Base-by-base conservation (phyloP, 106 monocot species). In the Hemerocallis citrina region DNA sequence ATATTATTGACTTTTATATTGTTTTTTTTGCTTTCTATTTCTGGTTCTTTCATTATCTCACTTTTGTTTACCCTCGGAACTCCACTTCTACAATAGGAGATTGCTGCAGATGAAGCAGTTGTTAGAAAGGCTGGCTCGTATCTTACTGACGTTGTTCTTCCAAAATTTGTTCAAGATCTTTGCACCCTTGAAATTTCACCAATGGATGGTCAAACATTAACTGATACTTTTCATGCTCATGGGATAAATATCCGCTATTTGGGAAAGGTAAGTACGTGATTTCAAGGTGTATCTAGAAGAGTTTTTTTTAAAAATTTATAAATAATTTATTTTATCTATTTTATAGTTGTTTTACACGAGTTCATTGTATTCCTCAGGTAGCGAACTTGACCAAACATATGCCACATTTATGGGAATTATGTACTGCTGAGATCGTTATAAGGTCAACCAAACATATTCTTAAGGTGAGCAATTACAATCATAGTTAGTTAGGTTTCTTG, bases 161-260 rank as follows among this genome's bases (percentile, higher is more conserved):
- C 85, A 28, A 98, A 92, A 63, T 92, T 92, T 80, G 82, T 88
- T 47, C 72, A 92, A 78, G 98, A 92, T 63, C 84, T 98, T 65
- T 92, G 81, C 41, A 63, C 74, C 32, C 85, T 98, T 62, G 98
- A 98, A 16, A 54, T 92, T 37, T 91, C 98, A 62, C 98, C 98
- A 15, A 88, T 98, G 98, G 98, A 98, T 88, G 98, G 98, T n/a
- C 84, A 88, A 64, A 85, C 92, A 52, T 82, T 98, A 63, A 85
- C 82, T 45, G 98, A 98, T 66, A 77, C 82, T 37, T 77, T 98
- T 34, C 98, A 98, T 76, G 52, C 72, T 39, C 79, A 98, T 77
- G 98, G 98, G 58, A 92, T 98, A 72, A 98, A 98, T 75, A 54
- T 92, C 33, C 92, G 98, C 13, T 98, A 98, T 80, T 70, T 98